A percentile compares a stretch with the other conserved stretches of the same genome.
These are phyloP conservation scores for Calonectria leucothoes DNA, from an alignment of 2,329 filamentous ascomycete species.

Conservation along the genomic window DNA sequence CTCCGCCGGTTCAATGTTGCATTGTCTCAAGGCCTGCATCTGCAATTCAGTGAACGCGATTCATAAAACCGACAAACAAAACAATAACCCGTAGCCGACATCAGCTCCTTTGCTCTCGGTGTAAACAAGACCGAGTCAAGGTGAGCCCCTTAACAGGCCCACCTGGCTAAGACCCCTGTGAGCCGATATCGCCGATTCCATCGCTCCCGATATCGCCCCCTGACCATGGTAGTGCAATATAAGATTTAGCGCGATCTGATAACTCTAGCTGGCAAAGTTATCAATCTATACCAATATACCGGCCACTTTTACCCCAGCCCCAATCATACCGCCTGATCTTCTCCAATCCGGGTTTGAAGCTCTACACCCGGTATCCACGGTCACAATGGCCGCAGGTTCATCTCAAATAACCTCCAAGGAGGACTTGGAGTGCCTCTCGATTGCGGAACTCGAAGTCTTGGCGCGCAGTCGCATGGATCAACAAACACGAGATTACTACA, in stretches of 20 bases:
- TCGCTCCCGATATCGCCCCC: neutral
- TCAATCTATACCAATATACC: too few species aligned
- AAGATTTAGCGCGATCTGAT: neutral
- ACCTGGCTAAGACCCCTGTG: neutral
- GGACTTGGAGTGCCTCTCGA: neutral
- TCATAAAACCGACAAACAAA: too few species aligned
- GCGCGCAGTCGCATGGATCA: neutral
- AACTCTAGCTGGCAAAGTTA: neutral
- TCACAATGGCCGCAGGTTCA: neutral
- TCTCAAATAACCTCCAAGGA: neutral
- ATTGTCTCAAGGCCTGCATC: too few species aligned
- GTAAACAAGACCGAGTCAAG: neutral
- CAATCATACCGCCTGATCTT: too few species aligned
- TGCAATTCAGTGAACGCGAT: too few species aligned
- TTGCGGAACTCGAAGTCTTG: neutral
- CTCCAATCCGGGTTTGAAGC: neutral
- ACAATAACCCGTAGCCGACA: neutral
- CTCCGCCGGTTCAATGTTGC: too few species aligned
- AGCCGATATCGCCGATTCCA: neutral
- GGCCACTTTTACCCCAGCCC: neutral
- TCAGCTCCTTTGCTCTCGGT: neutral
- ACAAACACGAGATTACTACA: neutral
- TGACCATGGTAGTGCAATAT: neutral
- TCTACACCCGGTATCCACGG: neutral
- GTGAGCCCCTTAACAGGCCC: neutral